A percentile compares a stretch with the other conserved stretches of the same genome.
Conservation (phyloP, 2,329 filamentous ascomycete genomes). For the Cladorrhinum sp. region DNA sequence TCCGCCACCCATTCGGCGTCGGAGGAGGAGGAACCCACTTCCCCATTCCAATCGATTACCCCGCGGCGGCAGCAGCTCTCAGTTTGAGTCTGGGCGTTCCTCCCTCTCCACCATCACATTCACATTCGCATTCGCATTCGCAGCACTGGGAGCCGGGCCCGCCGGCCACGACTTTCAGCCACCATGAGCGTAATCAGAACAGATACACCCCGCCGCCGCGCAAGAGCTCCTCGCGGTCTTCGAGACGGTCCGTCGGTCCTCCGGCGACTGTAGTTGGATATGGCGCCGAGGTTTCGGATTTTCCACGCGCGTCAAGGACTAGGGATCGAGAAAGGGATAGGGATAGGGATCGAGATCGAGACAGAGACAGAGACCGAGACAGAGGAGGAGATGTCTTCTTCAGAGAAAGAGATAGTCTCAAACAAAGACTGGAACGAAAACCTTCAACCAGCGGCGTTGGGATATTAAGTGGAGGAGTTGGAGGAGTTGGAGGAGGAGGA, state of each 20-base stretch:
- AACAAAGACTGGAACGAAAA: constrained; percentile 15
- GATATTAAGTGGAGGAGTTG: too few relatives aligned
- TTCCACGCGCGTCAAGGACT: too few relatives aligned
- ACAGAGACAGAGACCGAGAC: constrained; percentile 8
- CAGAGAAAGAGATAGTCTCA: constrained; percentile 14
- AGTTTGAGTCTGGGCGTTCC: background rate
- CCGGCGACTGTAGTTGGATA: background rate
- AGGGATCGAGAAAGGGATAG: constrained; percentile 2
- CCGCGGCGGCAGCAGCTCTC: background rate
- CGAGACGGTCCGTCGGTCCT: background rate
- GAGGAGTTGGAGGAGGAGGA: too few relatives aligned
- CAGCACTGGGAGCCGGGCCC: background rate
- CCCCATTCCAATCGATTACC: background rate
- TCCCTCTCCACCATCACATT: background rate
- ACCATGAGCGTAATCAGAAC: background rate
- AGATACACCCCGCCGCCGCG: background rate
- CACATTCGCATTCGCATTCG: too few relatives aligned
- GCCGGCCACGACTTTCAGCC: background rate
- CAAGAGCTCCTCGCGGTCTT: background rate
- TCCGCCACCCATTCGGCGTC: background rate
- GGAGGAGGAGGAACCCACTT: too few relatives aligned
- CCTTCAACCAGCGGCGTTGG: background rate
- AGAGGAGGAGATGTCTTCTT: background rate
- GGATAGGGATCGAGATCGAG: constrained; percentile 7
- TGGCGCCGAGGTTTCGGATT: too few relatives aligned